Percentiles rank a stretch among this genome's conserved stretches.
Evolutionary conservation across 1,284 basidiomycete genomes (phyloP).

Genomic region (Amylostereum areolatum): DNA sequence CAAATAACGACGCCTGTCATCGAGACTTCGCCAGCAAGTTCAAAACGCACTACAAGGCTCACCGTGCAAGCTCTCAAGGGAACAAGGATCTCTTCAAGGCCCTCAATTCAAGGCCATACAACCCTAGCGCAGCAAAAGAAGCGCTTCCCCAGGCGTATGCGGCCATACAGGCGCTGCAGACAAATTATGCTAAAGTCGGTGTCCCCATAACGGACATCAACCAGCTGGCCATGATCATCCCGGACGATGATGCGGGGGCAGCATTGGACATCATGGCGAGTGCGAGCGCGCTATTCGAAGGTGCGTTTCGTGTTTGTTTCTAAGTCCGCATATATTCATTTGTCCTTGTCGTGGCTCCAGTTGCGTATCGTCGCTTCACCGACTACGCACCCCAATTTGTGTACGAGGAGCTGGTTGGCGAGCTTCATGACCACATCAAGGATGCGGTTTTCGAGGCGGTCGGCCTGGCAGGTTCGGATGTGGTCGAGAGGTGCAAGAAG

Average conservation of each 20-base stretch:
- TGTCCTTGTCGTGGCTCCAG: neutral
- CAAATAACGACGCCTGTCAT: neutral
- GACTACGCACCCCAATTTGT: constrained; percentile 11
- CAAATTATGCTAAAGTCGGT: constrained; percentile 1
- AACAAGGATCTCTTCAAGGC: neutral
- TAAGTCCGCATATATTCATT: neutral
- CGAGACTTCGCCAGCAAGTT: neutral
- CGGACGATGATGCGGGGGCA: neutral
- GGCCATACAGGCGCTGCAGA: neutral
- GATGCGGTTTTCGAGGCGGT: constrained; percentile 1
- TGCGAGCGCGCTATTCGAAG: constrained; percentile 10
- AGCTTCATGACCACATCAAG: constrained; percentile 1
- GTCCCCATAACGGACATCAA: neutral
- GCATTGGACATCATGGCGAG: constrained; percentile 11
- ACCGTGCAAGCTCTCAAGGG: neutral
- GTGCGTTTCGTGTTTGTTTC: constrained; percentile 1
- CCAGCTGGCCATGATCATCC: constrained; percentile 4
- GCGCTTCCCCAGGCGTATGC: neutral
- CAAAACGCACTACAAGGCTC: neutral
- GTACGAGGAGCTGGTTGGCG: constrained; percentile 8
- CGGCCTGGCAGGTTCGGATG: neutral
- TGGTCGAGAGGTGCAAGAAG: constrained; percentile 4
- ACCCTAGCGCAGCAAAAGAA: neutral
- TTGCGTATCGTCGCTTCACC: constrained; percentile 7
- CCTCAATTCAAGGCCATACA: neutral